Base-by-base conservation (phyloP, 2,329 filamentous ascomycete genomes). In the Epicoccum sorghinum region DNA sequence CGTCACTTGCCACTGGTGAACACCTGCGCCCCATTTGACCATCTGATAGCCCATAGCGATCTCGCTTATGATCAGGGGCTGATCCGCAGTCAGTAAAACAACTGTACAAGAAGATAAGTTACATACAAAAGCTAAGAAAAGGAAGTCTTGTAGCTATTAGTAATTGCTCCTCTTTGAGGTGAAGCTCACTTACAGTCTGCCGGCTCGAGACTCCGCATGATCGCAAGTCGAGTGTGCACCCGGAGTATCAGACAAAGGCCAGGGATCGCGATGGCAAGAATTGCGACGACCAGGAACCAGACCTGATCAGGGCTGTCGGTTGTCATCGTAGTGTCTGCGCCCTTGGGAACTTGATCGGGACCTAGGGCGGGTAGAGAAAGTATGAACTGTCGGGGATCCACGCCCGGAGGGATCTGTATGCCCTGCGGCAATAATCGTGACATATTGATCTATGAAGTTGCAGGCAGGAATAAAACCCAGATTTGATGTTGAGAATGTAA, bases 1-100 rank as follows among this genome's bases (percentile, higher is more conserved):
- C 10, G 65, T 65, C 8, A 70, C 40, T 52, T 70, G 65, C 67
- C 67, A 70, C 46, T 68, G 66, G 55, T 70, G 67, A 4, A 68
- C 66, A 8, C 67, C 67, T 24, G 65, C 60, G n/a, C 67, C 67
- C 59, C 59, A 68, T 33, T 63, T 62, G 2, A 67, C 61, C 61
- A 66, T 67, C 18, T 59, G 52, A 22, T 65, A 66, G 22, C 66
- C 67, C 42, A 68, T 52, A 5, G 43, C 60, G 12, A 67, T 49
- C 42, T 66, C 61, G 14, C 47, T 45, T 18, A 68, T 42, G 10
- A 70, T 65, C 32, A 70, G 46, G 13, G 63, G 62, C 65, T 66
- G 10, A 22, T 30, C 9, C 3, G 4, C n/a, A 5, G 38, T 60
- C 40, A 60, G 57, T 9, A 48, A 1, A 14, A 4, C 9, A 4